Evolutionary conservation across 2,329 filamentous ascomycete genomes (phyloP).

Genomic region (Amphichorda felina): DNA sequence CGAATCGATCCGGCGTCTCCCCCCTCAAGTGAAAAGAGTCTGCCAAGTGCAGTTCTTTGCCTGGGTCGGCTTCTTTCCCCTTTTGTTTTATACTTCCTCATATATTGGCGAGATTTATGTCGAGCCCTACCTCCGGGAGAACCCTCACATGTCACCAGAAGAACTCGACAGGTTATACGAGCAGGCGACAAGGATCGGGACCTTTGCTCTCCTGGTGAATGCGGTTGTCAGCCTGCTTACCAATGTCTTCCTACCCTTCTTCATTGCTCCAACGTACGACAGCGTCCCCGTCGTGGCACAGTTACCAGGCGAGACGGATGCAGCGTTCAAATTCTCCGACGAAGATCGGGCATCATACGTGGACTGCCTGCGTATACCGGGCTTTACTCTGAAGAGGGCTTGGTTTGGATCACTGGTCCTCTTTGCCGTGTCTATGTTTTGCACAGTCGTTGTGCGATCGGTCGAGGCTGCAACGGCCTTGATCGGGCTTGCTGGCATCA

Average conservation of each 20-base stretch:
- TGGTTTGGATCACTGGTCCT: slow-evolving; percentile 83
- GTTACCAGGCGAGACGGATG: slow-evolving; percentile 18
- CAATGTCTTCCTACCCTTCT: slow-evolving; percentile 74
- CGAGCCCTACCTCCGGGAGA: slow-evolving; percentile 64
- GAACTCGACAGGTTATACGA: slow-evolving; percentile 77
- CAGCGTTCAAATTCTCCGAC: slow-evolving; percentile 14
- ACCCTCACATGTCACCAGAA: slow-evolving; percentile 64
- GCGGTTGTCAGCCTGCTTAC: slow-evolving; percentile 72
- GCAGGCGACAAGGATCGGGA: slow-evolving; percentile 73
- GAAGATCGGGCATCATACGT: slow-evolving; percentile 32
- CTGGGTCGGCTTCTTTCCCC: slow-evolving; percentile 94
- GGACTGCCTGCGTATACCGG: slow-evolving; percentile 59
- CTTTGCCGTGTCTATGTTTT: slow-evolving; percentile 71
- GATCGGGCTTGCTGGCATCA: slow-evolving; percentile 73
- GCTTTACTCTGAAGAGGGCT: slow-evolving; percentile 74
- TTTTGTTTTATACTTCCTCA: slow-evolving; percentile 89
- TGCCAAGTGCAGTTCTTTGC: slow-evolving; percentile 76
- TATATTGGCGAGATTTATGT: slow-evolving; percentile 91
- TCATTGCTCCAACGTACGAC: slow-evolving; percentile 73
- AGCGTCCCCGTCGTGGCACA: slow-evolving; percentile 20
- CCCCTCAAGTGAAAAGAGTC: slow-evolving; percentile 70
- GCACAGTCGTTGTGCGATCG: slow-evolving; percentile 66
- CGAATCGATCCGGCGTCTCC: slow-evolving; percentile 64
- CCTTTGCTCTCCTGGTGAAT: slow-evolving; percentile 80
- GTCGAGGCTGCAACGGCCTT: slow-evolving; percentile 63